Percentiles rank a stretch among this genome's conserved stretches.
Evolutionary conservation across 305 asterid genomes (phyloP).

Genomic region (Solanum hybrid): DNA sequence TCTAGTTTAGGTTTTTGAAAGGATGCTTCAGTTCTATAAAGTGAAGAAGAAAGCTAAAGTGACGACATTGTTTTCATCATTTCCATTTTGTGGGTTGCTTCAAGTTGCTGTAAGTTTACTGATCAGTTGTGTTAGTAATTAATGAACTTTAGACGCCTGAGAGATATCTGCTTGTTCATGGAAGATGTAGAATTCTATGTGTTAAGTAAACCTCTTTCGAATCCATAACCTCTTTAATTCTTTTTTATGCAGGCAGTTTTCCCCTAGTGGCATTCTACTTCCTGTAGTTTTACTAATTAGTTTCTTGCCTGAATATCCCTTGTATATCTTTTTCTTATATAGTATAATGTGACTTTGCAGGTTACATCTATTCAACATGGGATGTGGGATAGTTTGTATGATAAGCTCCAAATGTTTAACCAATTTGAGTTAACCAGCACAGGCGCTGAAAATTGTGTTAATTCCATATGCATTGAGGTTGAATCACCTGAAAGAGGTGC

Average conservation of each 20-base stretch:
- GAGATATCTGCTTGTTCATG: not conserved
- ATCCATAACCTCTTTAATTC: not conserved
- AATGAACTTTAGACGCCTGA: not conserved
- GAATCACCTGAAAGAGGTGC: slow-evolving; percentile 45
- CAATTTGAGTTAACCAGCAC: slow-evolving; percentile 26
- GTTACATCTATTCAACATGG: slow-evolving; percentile 60
- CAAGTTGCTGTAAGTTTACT: slow-evolving; percentile 63
- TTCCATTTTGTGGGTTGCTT: slow-evolving; percentile 69
- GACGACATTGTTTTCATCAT: slow-evolving; percentile 34
- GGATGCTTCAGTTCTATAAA: slow-evolving; percentile 51
- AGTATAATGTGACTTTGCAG: slow-evolving; percentile 29
- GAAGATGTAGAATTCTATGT: not conserved
- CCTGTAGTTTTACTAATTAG: not conserved
- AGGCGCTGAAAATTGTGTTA: slow-evolving; percentile 29
- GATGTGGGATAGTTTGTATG: slow-evolving; percentile 65
- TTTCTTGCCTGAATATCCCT: not conserved
- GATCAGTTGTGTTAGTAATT: not conserved
- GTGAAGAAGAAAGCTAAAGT: slow-evolving; percentile 33
- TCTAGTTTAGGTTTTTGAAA: slow-evolving; percentile 53
- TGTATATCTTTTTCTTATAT: not conserved
- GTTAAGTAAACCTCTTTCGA: not conserved
- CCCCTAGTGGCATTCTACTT: not conserved
- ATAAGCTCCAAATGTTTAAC: slow-evolving; percentile 31
- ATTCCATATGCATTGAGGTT: slow-evolving; percentile 43
- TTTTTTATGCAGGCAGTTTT: not conserved